Percentiles rank a stretch among this genome's conserved stretches.
These are phyloP conservation scores for Vachellia collinsii DNA, from an alignment of 306 rosid species.

Conservation along the genomic window DNA sequence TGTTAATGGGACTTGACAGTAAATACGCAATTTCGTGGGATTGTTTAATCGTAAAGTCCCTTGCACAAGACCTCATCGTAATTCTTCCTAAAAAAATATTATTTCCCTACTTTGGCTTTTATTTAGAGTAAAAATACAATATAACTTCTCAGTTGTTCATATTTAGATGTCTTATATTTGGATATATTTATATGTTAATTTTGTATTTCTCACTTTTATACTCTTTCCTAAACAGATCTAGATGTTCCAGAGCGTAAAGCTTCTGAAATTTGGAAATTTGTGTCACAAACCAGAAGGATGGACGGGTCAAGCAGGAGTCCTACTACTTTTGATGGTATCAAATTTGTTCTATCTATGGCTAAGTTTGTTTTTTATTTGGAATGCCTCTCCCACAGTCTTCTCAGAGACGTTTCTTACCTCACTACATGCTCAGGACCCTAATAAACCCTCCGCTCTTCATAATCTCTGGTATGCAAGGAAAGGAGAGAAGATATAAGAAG, in stretches of 20 bases:
- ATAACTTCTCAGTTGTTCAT: background rate
- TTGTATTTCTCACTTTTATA: conserved; percentile 9
- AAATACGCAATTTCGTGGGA: too few relatives aligned
- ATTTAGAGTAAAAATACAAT: background rate
- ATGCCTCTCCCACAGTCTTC: background rate
- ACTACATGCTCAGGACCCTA: background rate
- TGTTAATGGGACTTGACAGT: too few relatives aligned
- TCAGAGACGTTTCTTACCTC: background rate
- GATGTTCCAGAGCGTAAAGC: conserved; percentile 70
- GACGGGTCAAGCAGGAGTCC: conserved; percentile 49
- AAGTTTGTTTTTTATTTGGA: conserved; percentile 19
- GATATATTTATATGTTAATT: background rate
- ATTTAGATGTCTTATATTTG: conserved; percentile 14
- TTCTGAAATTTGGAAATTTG: conserved; percentile 65
- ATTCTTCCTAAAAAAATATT: too few relatives aligned
- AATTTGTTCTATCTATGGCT: conserved; percentile 11
- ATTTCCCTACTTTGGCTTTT: background rate
- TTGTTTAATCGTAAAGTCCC: too few relatives aligned
- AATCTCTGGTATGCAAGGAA: background rate
- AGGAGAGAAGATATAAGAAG: background rate
- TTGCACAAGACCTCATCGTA: too few relatives aligned
- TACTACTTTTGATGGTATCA: conserved; percentile 59
- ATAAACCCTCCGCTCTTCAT: background rate
- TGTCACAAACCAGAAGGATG: conserved; percentile 51
- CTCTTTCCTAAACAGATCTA: conserved; percentile 52